phyloP scores from a whole-genome alignment of 169 alveolate genomes.

The Toxoplasma gondii region DNA sequence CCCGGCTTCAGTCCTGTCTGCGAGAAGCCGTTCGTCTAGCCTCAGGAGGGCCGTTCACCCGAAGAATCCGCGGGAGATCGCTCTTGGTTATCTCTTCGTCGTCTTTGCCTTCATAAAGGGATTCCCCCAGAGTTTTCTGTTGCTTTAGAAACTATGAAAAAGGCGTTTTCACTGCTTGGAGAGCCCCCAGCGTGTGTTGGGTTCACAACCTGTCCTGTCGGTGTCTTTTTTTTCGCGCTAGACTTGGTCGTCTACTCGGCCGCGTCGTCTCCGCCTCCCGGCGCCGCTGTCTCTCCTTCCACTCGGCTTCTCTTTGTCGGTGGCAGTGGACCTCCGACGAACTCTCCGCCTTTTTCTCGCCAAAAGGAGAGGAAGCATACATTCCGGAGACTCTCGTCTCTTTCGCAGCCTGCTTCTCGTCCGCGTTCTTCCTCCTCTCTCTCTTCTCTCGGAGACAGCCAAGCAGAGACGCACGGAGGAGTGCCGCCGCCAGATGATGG shows the following conservation, averaged over 20 bases:
- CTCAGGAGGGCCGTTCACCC: too few relatives aligned
- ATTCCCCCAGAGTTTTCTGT: too few relatives aligned
- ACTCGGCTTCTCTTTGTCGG: neutral
- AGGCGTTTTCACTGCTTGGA: too few relatives aligned
- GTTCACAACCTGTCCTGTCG: neutral
- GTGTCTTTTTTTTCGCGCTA: neutral
- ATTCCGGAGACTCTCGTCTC: neutral
- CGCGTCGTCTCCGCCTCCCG: neutral
- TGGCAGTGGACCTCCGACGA: neutral
- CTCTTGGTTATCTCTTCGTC: too few relatives aligned
- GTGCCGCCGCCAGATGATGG: neutral
- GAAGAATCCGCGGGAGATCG: too few relatives aligned
- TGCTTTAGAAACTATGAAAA: too few relatives aligned
- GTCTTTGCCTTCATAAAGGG: too few relatives aligned
- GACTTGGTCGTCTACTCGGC: neutral
- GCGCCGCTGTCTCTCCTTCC: neutral
- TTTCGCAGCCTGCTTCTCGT: neutral
- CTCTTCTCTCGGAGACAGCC: neutral
- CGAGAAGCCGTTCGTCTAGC: too few relatives aligned
- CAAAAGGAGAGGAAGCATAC: neutral
- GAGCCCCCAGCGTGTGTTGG: too few relatives aligned
- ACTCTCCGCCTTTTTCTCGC: neutral
- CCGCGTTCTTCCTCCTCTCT: neutral
- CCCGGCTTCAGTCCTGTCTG: neutral
- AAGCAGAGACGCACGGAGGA: neutral